Percentiles rank a stretch among this genome's conserved stretches.
Evolutionary conservation across 495 filamentous ascomycete genomes (phyloP).

Genomic region (Penicillium coffeae): DNA sequence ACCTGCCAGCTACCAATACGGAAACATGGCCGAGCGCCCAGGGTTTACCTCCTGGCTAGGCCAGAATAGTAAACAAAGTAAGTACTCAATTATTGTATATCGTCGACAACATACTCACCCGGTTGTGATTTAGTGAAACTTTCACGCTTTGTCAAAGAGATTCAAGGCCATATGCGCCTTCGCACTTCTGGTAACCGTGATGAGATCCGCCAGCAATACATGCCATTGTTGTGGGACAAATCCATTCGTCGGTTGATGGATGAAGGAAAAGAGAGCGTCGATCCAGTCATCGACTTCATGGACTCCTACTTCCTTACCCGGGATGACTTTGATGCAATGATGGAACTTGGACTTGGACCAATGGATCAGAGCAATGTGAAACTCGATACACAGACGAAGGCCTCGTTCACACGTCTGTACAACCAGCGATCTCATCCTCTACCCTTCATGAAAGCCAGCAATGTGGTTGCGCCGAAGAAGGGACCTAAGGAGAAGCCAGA

Average conservation of each 20-base stretch:
- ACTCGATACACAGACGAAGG: slow-evolving; percentile 79
- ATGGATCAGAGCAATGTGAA: slow-evolving; percentile 71
- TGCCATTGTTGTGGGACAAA: slow-evolving; percentile 82
- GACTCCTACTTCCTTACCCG: slow-evolving; percentile 95
- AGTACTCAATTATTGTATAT: slow-evolving; percentile 1
- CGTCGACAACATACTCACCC: slow-evolving; percentile 11
- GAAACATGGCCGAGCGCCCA: slow-evolving; percentile 59
- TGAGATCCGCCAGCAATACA: slow-evolving; percentile 90
- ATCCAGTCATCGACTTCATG: slow-evolving; percentile 83
- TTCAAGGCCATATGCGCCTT: slow-evolving; percentile 95
- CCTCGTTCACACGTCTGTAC: slow-evolving; percentile 86
- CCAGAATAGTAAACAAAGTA: slow-evolving; percentile 85
- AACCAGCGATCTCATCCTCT: slow-evolving; percentile 83
- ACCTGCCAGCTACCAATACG: slow-evolving; percentile 86
- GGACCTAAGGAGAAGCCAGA: slow-evolving; percentile 77
- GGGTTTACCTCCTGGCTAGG: slow-evolving; percentile 88
- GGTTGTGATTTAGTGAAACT: slow-evolving; percentile 59
- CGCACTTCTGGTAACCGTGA: slow-evolving; percentile 87
- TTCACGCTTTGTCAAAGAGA: slow-evolving; percentile 81
- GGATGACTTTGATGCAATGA: slow-evolving; percentile 88
- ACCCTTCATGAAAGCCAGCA: slow-evolving; percentile 92
- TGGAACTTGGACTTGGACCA: slow-evolving; percentile 85
- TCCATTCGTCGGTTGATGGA: slow-evolving; percentile 66
- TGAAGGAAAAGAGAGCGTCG: slow-evolving; percentile 71
- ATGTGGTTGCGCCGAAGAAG: slow-evolving; percentile 65